phyloP scores from a whole-genome alignment of 352 stramenopile species.

The Halophytophthora batemanensis region DNA sequence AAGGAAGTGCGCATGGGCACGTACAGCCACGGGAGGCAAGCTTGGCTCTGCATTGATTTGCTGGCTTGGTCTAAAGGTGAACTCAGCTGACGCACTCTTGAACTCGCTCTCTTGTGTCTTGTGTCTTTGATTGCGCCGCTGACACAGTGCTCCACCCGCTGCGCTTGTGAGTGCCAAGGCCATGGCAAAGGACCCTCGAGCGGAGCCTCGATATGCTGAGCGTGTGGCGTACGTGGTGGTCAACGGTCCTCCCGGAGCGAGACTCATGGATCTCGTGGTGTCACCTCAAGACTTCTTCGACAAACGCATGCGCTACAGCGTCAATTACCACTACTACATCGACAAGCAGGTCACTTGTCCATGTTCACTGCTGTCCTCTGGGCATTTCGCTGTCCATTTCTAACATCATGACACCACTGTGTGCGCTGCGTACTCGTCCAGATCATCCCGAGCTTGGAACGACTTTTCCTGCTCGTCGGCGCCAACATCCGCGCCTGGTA shows the following conservation, averaged over 20 bases:
- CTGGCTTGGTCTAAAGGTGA: neutral
- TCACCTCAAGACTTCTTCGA: constrained; percentile 69
- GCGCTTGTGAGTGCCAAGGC: constrained; percentile 77
- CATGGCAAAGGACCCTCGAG: constrained; percentile 72
- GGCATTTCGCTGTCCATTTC: neutral
- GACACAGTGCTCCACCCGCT: constrained; percentile 62
- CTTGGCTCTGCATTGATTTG: neutral
- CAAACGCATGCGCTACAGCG: constrained; percentile 36
- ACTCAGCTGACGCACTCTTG: constrained; percentile 1
- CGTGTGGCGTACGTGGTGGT: constrained; percentile 91
- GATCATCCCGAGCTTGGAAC: constrained; percentile 83
- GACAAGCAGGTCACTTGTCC: constrained; percentile 67
- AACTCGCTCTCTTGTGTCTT: neutral
- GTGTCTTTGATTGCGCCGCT: neutral
- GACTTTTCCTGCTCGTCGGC: constrained; percentile 75
- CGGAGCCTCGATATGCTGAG: constrained; percentile 80
- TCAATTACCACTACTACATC: constrained; percentile 94
- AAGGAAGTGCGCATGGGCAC: constrained; percentile 86
- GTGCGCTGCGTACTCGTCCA: constrained; percentile 20
- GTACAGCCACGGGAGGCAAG: constrained; percentile 60
- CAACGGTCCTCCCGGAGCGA: constrained; percentile 77
- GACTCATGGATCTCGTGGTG: constrained; percentile 90
- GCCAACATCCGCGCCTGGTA: constrained; percentile 81
- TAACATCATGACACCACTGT: neutral
- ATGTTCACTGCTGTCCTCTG: neutral